Evolutionary conservation across 2,329 filamentous ascomycete genomes (phyloP), one percentile per base, ranked within the genome.

Genomic region (Clonostachys byssicola): DNA sequence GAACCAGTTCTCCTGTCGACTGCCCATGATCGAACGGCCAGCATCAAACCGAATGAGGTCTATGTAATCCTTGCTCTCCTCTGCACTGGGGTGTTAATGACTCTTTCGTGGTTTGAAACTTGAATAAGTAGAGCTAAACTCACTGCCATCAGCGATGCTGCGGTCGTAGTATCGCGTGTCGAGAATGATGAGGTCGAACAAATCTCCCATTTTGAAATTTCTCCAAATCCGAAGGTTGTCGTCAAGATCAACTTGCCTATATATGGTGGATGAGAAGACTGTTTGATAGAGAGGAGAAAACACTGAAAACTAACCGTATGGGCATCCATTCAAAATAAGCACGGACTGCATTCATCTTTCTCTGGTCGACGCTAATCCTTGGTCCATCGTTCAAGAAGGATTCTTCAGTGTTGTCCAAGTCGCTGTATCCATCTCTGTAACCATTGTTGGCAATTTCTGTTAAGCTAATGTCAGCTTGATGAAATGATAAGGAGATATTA

Each of bases 1-100:
- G 64, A 89, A 85, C 88, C 88, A 91, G 54, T 80, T 78, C 62
- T 91, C 88, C 60, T 91, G 87, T 12, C 78, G 77, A 2, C 75
- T 71, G 4, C 87, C 87, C 85, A 91, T 89, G 53, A 91, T 67
- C 0, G 77, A 79, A 5, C 87, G 78, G 6, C 81, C 77, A 3
- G 83, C 80, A 47, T 90, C 85, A 53, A 89, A 78, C 16, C 80
- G 57, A 49, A 89, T 85, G 3, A 69, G 56, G 49, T 80, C 71
- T 40, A 86, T 68, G 57, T 87, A 87, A 40, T 80, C 70, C 1
- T 74, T 75, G 57, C 87, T 86, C 73, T 77, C 80, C 52, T 48
- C 57, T 58, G 4, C 10, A 7, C 47, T 30, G 8, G 23, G 3
- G 23, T 30, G 23, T 30, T 9, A 30, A 9, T 9, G 23, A 30